Evolutionary conservation across 768 basidiomycete species (phyloP).

Genomic region (Omphalotus guepiniiformis): DNA sequence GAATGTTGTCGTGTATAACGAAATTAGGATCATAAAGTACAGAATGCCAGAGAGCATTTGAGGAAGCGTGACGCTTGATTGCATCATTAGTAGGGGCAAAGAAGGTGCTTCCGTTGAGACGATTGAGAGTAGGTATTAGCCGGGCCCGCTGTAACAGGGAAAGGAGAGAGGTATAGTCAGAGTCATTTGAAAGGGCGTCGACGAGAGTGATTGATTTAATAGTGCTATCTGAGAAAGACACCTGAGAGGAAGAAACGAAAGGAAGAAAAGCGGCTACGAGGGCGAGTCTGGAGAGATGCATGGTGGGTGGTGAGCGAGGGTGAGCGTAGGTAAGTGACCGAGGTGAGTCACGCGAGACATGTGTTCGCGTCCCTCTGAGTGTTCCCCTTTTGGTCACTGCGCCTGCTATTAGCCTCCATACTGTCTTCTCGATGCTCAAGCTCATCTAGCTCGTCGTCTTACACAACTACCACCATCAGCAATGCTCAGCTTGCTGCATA

Average conservation of each 20-base stretch:
- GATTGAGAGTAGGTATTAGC: slow-evolving; percentile 90
- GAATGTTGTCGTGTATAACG: slow-evolving; percentile 68
- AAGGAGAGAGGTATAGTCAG: slow-evolving; percentile 75
- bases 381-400: background rate
- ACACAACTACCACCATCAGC: too few species aligned
- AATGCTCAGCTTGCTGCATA: slow-evolving; percentile 46
- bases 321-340: too few species aligned
- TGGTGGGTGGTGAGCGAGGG: too few species aligned
- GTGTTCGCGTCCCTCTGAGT: background rate
- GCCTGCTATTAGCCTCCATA: background rate
- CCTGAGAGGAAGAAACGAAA: slow-evolving; percentile 2
- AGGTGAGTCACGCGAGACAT: background rate
- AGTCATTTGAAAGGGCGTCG: slow-evolving; percentile 70
- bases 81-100: slow-evolving; percentile 98
- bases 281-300: background rate
- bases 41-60: slow-evolving; percentile 31
- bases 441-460: background rate
- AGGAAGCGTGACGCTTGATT: slow-evolving; percentile 48
- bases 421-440: background rate
- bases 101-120: slow-evolving; percentile 75
- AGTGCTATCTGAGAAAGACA: background rate
- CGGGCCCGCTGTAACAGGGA: slow-evolving; percentile 76
- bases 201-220: slow-evolving; percentile 56
- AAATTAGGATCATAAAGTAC: slow-evolving; percentile 34
- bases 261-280: too few species aligned